These are phyloP conservation scores for Xylaria digitata DNA, from an alignment of 2,329 filamentous ascomycete genomes.

Conservation along the genomic window DNA sequence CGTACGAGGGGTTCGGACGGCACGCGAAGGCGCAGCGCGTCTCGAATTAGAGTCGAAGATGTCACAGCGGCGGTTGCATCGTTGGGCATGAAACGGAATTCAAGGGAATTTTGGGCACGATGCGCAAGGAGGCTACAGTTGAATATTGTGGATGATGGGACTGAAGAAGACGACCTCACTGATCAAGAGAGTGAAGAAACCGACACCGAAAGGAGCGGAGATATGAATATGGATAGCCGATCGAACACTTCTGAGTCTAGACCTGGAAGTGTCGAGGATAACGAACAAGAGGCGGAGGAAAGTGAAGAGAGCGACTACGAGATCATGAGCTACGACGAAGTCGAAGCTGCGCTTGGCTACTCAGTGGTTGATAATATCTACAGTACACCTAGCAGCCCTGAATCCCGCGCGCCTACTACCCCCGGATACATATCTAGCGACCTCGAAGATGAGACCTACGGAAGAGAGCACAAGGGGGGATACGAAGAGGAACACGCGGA, in stretches of 20 bases:
- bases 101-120: constrained; percentile 59
- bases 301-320: constrained; percentile 42
- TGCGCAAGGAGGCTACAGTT: constrained; percentile 63
- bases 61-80: constrained; percentile 62
- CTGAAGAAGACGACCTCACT: constrained; percentile 48
- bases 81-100: constrained; percentile 56
- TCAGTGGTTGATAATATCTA: constrained; percentile 5
- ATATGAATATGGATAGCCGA: constrained; percentile 12
- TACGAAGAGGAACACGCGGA: constrained; percentile 33
- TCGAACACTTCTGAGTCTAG: neutral
- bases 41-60: constrained; percentile 57
- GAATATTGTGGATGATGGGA: constrained; percentile 57
- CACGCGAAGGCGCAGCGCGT: constrained; percentile 37
- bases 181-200: constrained; percentile 23
- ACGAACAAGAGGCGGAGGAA: constrained; percentile 33
- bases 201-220: constrained; percentile 9
- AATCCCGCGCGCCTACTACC: constrained; percentile 13
- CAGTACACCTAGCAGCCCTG: constrained; percentile 4
- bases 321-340: constrained; percentile 57
- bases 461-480: constrained; percentile 12
- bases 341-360: constrained; percentile 55
- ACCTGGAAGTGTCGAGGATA: constrained; percentile 7
- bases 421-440: constrained; percentile 20
- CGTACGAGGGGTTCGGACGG: constrained; percentile 58
- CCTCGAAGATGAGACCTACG: constrained; percentile 28